Evolutionary conservation across 2,329 filamentous ascomycete species (phyloP).

Genomic region (Exophiala calicioides): DNA sequence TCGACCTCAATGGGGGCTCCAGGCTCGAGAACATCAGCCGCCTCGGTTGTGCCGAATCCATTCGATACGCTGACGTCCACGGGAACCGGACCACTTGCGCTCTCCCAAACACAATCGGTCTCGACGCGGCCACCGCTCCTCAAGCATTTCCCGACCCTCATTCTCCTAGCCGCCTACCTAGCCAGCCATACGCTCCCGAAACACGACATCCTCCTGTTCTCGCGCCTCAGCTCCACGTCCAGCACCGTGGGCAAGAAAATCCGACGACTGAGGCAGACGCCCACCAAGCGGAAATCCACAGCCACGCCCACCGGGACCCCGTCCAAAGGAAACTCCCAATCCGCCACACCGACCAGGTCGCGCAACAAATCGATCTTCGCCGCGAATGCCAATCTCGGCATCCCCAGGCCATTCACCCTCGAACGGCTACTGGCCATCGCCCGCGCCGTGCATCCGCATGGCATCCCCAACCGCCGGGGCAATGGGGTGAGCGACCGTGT

Average conservation of each 20-base stretch:
- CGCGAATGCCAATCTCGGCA: conserved; percentile 10
- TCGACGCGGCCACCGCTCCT: conserved; percentile 35
- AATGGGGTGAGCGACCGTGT: conserved; percentile 45
- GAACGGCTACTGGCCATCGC: conserved; percentile 51
- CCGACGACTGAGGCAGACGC: conserved; percentile 38
- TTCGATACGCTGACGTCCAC: too few relatives aligned
- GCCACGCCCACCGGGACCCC: conserved; percentile 10
- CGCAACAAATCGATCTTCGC: conserved; percentile 20
- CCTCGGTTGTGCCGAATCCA: too few relatives aligned
- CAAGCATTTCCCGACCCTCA: conserved; percentile 49
- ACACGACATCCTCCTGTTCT: conserved; percentile 53
- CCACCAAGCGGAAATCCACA: conserved; percentile 31
- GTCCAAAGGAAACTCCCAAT: conserved; percentile 8
- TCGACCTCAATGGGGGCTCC: too few relatives aligned
- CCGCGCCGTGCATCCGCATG: conserved; percentile 49
- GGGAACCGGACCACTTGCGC: too few relatives aligned
- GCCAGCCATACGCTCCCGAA: conserved; percentile 50
- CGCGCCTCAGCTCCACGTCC: conserved; percentile 49
- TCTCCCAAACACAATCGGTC: conserved; percentile 2
- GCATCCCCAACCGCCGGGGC: conserved; percentile 36
- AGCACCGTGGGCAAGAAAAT: conserved; percentile 47
- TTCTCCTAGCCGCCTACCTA: conserved; percentile 50
- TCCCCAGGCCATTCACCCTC: conserved; percentile 42
- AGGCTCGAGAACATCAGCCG: too few relatives aligned
- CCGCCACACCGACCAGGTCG: conserved; percentile 37